A percentile compares a stretch with the other conserved stretches of the same genome.
Evolutionary conservation across 805 yeast genomes (phyloP).

Genomic region (Blastobotrys terrestris): DNA sequence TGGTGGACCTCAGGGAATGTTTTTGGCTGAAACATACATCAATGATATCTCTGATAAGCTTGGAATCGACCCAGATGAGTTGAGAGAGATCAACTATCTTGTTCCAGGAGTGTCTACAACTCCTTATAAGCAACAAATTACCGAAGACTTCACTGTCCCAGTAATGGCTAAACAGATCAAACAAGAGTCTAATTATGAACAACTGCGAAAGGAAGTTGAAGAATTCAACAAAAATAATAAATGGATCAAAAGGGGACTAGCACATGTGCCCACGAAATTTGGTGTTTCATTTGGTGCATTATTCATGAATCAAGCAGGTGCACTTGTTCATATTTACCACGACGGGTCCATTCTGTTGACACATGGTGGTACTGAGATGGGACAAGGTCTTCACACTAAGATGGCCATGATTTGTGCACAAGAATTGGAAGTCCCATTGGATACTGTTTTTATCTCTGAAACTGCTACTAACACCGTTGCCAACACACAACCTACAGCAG

Average conservation of each 20-base stretch:
- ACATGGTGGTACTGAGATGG: conserved; percentile 48
- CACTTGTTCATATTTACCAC: conserved; percentile 40
- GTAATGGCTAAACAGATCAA: conserved; percentile 34
- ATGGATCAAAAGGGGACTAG: conserved; percentile 44
- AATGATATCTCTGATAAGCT: conserved; percentile 37
- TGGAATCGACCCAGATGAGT: conserved; percentile 35
- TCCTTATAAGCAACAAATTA: conserved; percentile 37
- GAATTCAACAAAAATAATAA: conserved; percentile 36
- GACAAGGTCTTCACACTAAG: conserved; percentile 44
- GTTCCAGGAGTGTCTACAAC: conserved; percentile 29
- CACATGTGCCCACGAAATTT: conserved; percentile 43
- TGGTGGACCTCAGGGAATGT: conserved; percentile 49
- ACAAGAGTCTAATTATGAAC: conserved; percentile 33
- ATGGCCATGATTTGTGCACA: conserved; percentile 44
- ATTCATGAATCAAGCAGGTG: conserved; percentile 44
- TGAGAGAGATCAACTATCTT: conserved; percentile 36
- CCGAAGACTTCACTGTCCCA: conserved; percentile 37
- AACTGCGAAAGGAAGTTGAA: conserved; percentile 33
- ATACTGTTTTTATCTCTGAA: conserved; percentile 39
- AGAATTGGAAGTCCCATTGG: conserved; percentile 38
- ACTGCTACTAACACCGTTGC: conserved; percentile 44
- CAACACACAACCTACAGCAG: conserved; percentile 45
- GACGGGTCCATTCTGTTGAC: conserved; percentile 43
- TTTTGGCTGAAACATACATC: conserved; percentile 37
- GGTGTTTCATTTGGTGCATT: conserved; percentile 44